Conservation (phyloP, 1,139 yeast species). For the Nadsonia starkeyi-henricii region DNA sequence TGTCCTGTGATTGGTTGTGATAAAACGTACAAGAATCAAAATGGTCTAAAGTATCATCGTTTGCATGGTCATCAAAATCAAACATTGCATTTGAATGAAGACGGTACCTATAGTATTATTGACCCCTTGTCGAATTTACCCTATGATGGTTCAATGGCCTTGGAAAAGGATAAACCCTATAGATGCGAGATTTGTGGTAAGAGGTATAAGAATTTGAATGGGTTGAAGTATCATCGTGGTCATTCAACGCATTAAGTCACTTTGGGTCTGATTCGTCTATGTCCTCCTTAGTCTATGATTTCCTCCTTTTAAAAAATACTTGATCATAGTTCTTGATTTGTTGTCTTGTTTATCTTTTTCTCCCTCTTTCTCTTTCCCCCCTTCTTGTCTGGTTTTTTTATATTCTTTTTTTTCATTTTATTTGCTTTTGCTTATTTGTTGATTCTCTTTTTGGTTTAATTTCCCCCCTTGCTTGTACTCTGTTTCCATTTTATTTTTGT, state of each 20-base stretch:
- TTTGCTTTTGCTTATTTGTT: too few species aligned
- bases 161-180: conserved; percentile 96
- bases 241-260: conserved; percentile 71
- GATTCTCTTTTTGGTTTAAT: too few species aligned
- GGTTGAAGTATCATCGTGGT: conserved; percentile 92
- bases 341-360: too few species aligned
- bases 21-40: conserved; percentile 92
- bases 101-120: conserved; percentile 82
- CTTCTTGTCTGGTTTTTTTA: too few species aligned
- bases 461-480: too few species aligned
- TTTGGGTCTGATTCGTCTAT: too few species aligned
- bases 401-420: too few species aligned
- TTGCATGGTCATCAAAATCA: conserved; percentile 97
- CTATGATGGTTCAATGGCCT: conserved; percentile 62
- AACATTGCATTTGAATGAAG: conserved; percentile 77
- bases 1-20: conserved; percentile 98
- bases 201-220: conserved; percentile 88
- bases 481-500: too few species aligned
- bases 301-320: too few species aligned
- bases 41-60: conserved; percentile 90
- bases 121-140: conserved; percentile 90
- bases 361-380: too few species aligned
- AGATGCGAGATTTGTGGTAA: conserved; percentile 98
- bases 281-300: too few species aligned
- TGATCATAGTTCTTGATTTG: too few species aligned